A percentile compares a stretch with the other conserved stretches of the same genome.
Conservation (phyloP, 1,284 basidiomycete genomes). For the Ustilago tritici region DNA sequence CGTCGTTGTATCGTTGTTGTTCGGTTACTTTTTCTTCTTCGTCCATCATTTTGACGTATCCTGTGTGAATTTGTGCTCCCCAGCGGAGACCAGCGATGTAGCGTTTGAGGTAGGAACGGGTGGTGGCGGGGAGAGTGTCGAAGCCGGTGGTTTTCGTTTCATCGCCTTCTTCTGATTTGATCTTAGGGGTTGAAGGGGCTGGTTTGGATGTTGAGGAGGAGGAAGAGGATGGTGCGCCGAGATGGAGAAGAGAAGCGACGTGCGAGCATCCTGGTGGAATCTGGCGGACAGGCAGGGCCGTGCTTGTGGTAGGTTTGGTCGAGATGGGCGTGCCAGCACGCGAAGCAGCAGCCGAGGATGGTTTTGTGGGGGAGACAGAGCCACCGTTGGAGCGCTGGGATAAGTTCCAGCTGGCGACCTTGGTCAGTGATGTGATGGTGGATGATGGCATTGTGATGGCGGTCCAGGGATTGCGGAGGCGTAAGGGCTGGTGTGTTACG, state of each 20-base stretch:
- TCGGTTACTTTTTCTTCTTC: conserved; percentile 46
- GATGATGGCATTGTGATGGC: conserved; percentile 28
- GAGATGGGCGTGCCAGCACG: conserved; percentile 35
- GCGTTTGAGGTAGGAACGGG: conserved; percentile 39
- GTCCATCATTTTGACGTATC: conserved; percentile 52
- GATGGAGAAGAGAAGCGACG: conserved; percentile 28
- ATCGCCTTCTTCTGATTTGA: conserved; percentile 43
- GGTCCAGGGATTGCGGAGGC: background rate
- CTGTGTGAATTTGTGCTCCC: conserved; percentile 55
- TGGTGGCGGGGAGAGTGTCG: conserved; percentile 25
- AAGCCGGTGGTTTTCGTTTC: conserved; percentile 19
- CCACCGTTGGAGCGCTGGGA: conserved; percentile 38
- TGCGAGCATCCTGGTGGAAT: conserved; percentile 47
- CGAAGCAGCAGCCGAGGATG: conserved; percentile 30
- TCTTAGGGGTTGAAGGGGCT: conserved; percentile 16
- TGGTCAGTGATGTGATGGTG: conserved; percentile 28
- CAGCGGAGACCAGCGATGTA: conserved; percentile 61
- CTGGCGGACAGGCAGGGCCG: conserved; percentile 12
- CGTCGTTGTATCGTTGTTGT: conserved; percentile 12
- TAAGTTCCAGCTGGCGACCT: conserved; percentile 20
- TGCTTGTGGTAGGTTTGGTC: conserved; percentile 2
- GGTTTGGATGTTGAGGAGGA: conserved; percentile 4
- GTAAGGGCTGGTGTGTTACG: background rate
- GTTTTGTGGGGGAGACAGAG: conserved; percentile 40
- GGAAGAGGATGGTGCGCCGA: conserved; percentile 10